Conservation (phyloP, 129 eudicot species). For the Tanacetum coccineum region DNA sequence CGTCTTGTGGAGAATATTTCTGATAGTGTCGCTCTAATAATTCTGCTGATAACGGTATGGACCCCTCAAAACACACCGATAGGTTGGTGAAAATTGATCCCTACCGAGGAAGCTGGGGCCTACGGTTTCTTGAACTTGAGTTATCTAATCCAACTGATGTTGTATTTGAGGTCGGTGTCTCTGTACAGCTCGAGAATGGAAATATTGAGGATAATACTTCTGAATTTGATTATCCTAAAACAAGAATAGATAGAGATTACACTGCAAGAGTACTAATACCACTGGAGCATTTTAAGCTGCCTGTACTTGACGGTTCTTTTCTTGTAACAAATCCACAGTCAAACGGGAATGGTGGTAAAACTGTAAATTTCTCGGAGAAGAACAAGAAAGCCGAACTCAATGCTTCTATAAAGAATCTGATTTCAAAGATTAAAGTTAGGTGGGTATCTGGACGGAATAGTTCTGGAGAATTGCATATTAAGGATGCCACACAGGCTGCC, state of each 20-base stretch:
- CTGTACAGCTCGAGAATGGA: slow-evolving; percentile 62
- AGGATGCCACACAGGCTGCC: slow-evolving; percentile 91
- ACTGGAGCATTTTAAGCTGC: slow-evolving; percentile 86
- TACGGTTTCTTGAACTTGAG: slow-evolving; percentile 92
- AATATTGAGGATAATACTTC: slow-evolving; percentile 32
- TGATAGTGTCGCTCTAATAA: slow-evolving; percentile 30
- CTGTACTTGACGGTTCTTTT: slow-evolving; percentile 81
- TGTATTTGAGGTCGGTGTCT: slow-evolving; percentile 80
- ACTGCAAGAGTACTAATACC: slow-evolving; percentile 94
- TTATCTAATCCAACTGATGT: slow-evolving; percentile 91
- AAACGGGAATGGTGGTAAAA: slow-evolving; percentile 42
- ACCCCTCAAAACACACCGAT: slow-evolving; percentile 43
- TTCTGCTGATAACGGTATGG: neutral
- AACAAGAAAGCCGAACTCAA: slow-evolving; percentile 76
- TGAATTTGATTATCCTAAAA: slow-evolving; percentile 71
- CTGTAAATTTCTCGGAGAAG: slow-evolving; percentile 61
- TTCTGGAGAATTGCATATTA: slow-evolving; percentile 87
- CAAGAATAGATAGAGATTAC: slow-evolving; percentile 87
- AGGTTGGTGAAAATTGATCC: slow-evolving; percentile 83
- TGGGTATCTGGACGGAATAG: slow-evolving; percentile 98
- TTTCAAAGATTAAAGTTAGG: slow-evolving; percentile 84
- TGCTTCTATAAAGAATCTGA: slow-evolving; percentile 76
- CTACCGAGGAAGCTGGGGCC: slow-evolving; percentile 97
- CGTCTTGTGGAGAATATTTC: slow-evolving; percentile 62
- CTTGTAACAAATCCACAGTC: slow-evolving; percentile 42